phyloP scores from a whole-genome alignment of 768 basidiomycete genomes.

The Calocera cornea region DNA sequence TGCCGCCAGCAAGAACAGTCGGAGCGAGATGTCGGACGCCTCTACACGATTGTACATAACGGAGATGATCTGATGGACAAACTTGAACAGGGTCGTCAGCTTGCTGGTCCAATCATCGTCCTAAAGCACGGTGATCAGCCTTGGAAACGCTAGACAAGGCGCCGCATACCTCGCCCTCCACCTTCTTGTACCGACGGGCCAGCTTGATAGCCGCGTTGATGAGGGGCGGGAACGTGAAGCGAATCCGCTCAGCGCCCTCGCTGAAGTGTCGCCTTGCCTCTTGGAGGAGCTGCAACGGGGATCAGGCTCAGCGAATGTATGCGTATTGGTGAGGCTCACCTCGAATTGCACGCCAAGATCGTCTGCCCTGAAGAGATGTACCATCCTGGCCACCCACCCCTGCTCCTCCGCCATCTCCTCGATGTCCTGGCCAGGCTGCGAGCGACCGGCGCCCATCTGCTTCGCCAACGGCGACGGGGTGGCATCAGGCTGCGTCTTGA shows the following conservation, averaged over 20 bases:
- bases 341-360: slow-evolving; percentile 81
- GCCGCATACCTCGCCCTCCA: slow-evolving; percentile 48
- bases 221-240: slow-evolving; percentile 91
- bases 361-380: slow-evolving; percentile 85
- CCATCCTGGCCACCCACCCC: slow-evolving; percentile 97
- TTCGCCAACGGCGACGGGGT: slow-evolving; percentile 29
- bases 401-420: slow-evolving; percentile 97
- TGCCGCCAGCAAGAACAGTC: slow-evolving; percentile 88
- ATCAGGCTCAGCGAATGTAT: background rate
- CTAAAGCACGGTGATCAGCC: slow-evolving; percentile 29
- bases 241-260: slow-evolving; percentile 85
- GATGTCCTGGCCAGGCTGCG: slow-evolving; percentile 28
- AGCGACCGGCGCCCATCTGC: slow-evolving; percentile 30
- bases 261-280: slow-evolving; percentile 81
- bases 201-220: slow-evolving; percentile 89
- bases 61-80: slow-evolving; percentile 82
- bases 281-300: slow-evolving; percentile 57
- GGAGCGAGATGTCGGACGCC: slow-evolving; percentile 71
- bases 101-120: slow-evolving; percentile 78
- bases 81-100: slow-evolving; percentile 81
- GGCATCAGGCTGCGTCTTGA: slow-evolving; percentile 49
- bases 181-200: slow-evolving; percentile 77
- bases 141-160: too few species aligned
- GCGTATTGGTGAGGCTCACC: slow-evolving; percentile 33
- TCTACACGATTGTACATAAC: slow-evolving; percentile 90